Percentiles rank a stretch among this genome's conserved stretches.
These are phyloP conservation scores for Albifimbria verrucaria DNA, from an alignment of 2,329 filamentous ascomycete genomes.

Conservation along the genomic window DNA sequence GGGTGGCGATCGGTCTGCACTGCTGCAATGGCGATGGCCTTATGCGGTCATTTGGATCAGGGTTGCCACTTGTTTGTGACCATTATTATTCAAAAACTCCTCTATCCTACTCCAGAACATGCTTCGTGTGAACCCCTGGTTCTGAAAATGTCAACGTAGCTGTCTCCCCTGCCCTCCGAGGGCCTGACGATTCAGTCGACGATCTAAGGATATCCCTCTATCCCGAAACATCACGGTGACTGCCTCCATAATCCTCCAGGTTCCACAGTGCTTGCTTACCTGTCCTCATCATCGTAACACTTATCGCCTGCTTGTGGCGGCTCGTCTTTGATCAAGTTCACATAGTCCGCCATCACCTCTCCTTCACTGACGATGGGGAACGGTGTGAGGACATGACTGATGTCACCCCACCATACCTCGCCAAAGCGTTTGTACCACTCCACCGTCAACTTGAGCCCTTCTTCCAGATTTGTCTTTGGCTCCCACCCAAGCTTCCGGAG, in stretches of 20 bases:
- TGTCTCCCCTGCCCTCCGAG: no score
- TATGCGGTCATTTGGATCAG: no score
- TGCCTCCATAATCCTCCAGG: constrained; percentile 2
- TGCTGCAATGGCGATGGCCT: no score
- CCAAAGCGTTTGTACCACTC: constrained; percentile 68
- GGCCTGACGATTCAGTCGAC: no score
- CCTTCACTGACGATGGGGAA: constrained; percentile 59
- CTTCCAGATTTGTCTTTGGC: constrained; percentile 61
- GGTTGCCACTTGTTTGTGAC: no score
- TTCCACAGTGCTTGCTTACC: constrained; percentile 9
- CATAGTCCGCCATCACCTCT: constrained; percentile 51
- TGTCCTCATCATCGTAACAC: constrained; percentile 11
- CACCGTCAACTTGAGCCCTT: constrained; percentile 62
- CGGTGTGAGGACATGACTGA: constrained; percentile 64
- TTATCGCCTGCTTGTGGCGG: constrained; percentile 22
- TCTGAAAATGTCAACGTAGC: no score
- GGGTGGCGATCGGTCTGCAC: no score
- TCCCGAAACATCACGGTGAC: not conserved
- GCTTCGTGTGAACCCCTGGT: no score
- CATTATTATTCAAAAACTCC: no score
- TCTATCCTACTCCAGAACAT: no score
- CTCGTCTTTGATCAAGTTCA: constrained; percentile 29
- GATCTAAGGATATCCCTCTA: no score
- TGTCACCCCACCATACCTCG: constrained; percentile 70
- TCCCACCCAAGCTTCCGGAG: constrained; percentile 65